These are phyloP conservation scores for Dryadomyces quercus-mongolicae DNA, from an alignment of 2,329 filamentous ascomycete genomes.

Conservation along the genomic window DNA sequence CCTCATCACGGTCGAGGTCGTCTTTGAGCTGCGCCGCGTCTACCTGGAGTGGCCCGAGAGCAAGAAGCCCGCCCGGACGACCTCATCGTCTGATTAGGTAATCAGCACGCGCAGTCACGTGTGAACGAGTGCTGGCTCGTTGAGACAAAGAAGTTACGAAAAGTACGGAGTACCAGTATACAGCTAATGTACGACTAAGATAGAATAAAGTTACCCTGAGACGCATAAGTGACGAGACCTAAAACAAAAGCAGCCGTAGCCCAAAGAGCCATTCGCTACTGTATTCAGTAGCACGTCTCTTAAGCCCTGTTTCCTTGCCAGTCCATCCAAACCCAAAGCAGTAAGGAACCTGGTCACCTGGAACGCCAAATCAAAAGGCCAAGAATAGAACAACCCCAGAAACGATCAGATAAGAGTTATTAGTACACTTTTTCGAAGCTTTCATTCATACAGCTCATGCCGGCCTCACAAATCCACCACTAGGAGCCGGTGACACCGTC, in stretches of 20 bases:
- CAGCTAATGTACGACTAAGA: too few relatives aligned
- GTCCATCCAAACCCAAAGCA: neutral
- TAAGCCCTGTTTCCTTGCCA: neutral
- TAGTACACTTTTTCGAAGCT: neutral
- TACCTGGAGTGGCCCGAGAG: constrained; percentile 24
- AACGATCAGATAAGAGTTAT: neutral
- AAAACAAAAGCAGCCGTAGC: neutral
- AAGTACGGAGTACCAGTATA: too few relatives aligned
- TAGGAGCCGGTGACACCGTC: constrained; percentile 12
- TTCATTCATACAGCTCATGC: neutral
- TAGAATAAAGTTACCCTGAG: neutral
- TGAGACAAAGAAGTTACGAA: too few relatives aligned
- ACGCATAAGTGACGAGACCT: neutral
- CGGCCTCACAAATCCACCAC: constrained; percentile 7
- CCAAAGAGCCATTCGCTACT: too few relatives aligned
- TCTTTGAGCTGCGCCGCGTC: constrained; percentile 69
- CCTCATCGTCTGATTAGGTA: neutral
- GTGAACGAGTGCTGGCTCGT: too few relatives aligned
- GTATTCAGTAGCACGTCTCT: too few relatives aligned
- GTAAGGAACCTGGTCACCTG: neutral
- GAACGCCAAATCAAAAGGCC: neutral
- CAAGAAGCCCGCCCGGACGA: neutral
- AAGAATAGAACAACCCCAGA: neutral
- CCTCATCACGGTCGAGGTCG: constrained; percentile 83
- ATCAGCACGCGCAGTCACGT: neutral